Base-by-base conservation (phyloP, 305 asterid species). In the Fraxinus greggii region DNA sequence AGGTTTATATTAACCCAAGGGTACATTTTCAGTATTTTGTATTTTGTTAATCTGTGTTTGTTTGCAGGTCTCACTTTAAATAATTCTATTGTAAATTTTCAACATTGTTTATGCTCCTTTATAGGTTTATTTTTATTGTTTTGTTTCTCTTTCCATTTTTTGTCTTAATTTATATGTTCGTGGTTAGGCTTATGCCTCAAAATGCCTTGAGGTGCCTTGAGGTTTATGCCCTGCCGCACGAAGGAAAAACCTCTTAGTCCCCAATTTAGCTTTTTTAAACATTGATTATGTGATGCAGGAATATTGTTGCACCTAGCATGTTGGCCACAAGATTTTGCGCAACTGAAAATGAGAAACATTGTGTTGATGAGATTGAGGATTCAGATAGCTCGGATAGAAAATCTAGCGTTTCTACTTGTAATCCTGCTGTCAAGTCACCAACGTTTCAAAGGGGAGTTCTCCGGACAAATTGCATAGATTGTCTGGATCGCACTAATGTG, bases 401-500 rank as follows among this genome's bases (percentile, higher is more conserved):
- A 86, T 80, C 88, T 17, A 77, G 83, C 79, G 75, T 83, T 61
- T 80, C 84, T 67, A 82, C 86, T 82, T 85, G 86, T 63, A 85
- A 81, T 87, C 88, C 89, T 85, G 87, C 87, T 87, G 88, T 82
- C 82, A 88, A 87, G 91, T 91, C 91, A 59, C 90, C 91, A 83
- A 83, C 74, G 86, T 75, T 94, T 87, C 99, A 97, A 82, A 92
- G 85, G 54, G 99, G 99, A 70, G 98, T 96, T 79, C 97, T 96
- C 28, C 90, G 99, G 82, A 97, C 99, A 80, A 97, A 97, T 84
- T 97, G 99, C 92, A 94, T 97, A 84, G 99, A 97, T 84, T 97
- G 99, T 85, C 88, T 97, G 92, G 99, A 97, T 90, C 97, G 99
- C 70, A 97, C 99, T 61, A 97, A 97, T 85, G 99, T 97, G 79